Evolutionary conservation across 2,329 filamentous ascomycete genomes (phyloP), one percentile per base, ranked within the genome.

Genomic region (Lecanicillium sp.): DNA sequence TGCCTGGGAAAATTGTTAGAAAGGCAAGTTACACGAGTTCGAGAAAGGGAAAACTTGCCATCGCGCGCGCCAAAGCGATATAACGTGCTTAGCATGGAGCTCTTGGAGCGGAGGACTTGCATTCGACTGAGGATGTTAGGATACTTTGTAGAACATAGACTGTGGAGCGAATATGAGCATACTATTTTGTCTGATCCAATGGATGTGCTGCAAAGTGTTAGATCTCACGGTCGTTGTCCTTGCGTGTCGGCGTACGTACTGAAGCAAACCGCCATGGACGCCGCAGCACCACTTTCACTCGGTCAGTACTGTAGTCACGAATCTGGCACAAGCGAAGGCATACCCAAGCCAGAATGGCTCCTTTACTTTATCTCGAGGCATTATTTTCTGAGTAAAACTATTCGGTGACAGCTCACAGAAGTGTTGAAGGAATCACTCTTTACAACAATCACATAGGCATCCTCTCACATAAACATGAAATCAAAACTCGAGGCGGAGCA

Each of bases 281-380:
- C 65, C 4, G 65, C 62, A 4, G 64, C 63, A 36, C 64, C 64
- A 12, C 65, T 67, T 32, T 18, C 13, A 12, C 18, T 28, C 14
- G 18, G 5, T 29, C 14, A 25, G 22, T 17, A 14, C n/a, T n/a
- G n/a, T 17, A 34, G 17, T 19, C 12, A 4, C 31, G 14, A 17
- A 29, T 30, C 6, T 12, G 9, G 11, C n/a, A n/a, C 15, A n/a
- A 28, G 5, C n/a, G 5, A 15, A 2, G 9, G 2, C 60, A 48
- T 45, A 67, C 64, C 64, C 65, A 12, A 67, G 56, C 65, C 65
- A 68, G 38, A 66, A 63, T 3, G 65, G 63, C 49, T 68, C 61
- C 40, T 61, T 63, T 22, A 60, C 32, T 48, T 59, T 48, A 33
- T 43, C 20, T 8, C 31, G 30, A 15, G 39, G 36, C 39, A 41